These are phyloP conservation scores for Pythium phragmiticola DNA, from an alignment of 352 stramenopile genomes.

Conservation along the genomic window DNA sequence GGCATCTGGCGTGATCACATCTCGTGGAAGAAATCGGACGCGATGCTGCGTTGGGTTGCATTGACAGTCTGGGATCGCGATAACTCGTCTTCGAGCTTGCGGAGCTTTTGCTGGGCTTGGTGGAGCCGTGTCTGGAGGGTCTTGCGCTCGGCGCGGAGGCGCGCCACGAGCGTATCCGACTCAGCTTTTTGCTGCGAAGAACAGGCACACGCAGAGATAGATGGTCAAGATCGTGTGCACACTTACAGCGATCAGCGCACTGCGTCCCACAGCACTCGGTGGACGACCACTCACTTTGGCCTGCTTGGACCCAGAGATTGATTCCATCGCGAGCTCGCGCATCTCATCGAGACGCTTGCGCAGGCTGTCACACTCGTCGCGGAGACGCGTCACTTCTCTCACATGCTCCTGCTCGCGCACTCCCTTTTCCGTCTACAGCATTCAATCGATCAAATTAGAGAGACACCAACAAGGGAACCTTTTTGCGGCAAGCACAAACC, in stretches of 20 bases:
- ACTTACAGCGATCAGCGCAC: constrained; percentile 19
- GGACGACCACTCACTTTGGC: constrained; percentile 29
- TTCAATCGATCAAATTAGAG: constrained; percentile 18
- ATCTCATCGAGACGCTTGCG: constrained; percentile 30
- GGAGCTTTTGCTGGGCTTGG: constrained; percentile 51
- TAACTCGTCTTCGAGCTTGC: constrained; percentile 58
- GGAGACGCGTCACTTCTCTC: constrained; percentile 42
- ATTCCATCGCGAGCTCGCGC: constrained; percentile 21
- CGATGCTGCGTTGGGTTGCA: constrained; percentile 44
- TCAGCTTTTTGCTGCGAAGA: constrained; percentile 47
- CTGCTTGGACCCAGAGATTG: constrained; percentile 18
- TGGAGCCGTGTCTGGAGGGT: constrained; percentile 48
- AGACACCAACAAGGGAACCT: not conserved
- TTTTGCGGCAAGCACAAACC: constrained; percentile 33
- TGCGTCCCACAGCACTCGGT: constrained; percentile 3
- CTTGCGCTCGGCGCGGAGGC: constrained; percentile 43
- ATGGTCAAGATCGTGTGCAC: constrained; percentile 27
- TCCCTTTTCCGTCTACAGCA: constrained; percentile 26
- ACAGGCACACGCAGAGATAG: constrained; percentile 32
- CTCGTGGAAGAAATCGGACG: constrained; percentile 67
- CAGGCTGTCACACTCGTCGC: constrained; percentile 40
- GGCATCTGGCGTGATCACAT: constrained; percentile 23
- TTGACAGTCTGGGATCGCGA: constrained; percentile 45
- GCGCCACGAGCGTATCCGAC: constrained; percentile 35
- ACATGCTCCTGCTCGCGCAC: constrained; percentile 25